These are phyloP conservation scores for Leccinum obscurum DNA, from an alignment of 768 basidiomycete genomes.

Conservation along the genomic window DNA sequence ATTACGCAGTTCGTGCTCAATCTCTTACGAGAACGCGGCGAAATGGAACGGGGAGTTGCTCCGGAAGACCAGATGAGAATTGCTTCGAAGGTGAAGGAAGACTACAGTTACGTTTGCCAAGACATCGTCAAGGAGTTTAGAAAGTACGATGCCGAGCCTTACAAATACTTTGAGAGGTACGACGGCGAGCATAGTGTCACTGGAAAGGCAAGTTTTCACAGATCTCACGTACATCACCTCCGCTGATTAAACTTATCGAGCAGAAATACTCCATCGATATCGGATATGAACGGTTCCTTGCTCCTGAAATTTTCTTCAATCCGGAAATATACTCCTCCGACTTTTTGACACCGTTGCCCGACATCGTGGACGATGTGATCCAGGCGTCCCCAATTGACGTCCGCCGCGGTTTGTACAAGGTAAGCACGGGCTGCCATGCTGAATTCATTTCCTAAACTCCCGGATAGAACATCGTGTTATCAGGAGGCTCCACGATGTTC, in stretches of 20 bases:
- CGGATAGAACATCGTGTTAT: conserved; percentile 91
- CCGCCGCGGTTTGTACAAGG: conserved; percentile 94
- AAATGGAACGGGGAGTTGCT: conserved; percentile 77
- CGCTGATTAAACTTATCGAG: conserved; percentile 7
- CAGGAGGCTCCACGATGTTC: conserved; percentile 99
- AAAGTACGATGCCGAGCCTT: conserved; percentile 96
- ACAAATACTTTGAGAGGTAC: conserved; percentile 91
- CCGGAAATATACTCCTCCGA: conserved; percentile 98
- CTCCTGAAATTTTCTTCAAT: conserved; percentile 99
- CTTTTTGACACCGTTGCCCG: conserved; percentile 93
- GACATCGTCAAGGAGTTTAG: conserved; percentile 99
- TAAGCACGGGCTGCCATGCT: conserved; percentile 23
- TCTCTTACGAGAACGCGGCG: conserved; percentile 92
- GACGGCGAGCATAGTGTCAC: conserved; percentile 94
- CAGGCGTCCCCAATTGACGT: conserved; percentile 97
- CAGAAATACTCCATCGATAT: conserved; percentile 95
- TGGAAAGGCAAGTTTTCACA: conserved; percentile 63
- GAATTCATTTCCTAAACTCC: background rate
- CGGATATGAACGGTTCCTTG: conserved; percentile 98
- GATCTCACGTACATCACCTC: background rate
- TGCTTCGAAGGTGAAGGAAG: conserved; percentile 95
- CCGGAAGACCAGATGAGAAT: conserved; percentile 93
- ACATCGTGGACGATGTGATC: conserved; percentile 95
- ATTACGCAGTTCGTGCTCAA: conserved; percentile 97
- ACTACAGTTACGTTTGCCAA: conserved; percentile 97